Evolutionary conservation across 2,329 filamentous ascomycete genomes (phyloP).

Genomic region (Dactylellina haptotyla): DNA sequence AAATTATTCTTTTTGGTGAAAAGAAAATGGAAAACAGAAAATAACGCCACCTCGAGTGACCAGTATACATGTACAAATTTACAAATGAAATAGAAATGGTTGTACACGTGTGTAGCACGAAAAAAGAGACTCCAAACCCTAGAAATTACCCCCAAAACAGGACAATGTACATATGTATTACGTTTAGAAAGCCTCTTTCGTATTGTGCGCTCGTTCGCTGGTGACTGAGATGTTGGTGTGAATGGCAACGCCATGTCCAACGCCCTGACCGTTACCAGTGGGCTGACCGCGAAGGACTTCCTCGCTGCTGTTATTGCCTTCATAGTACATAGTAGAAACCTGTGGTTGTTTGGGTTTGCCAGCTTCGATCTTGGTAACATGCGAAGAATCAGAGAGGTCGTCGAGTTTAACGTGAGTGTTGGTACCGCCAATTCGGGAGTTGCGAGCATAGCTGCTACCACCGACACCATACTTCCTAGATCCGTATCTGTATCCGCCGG

Average conservation of each 20-base stretch:
- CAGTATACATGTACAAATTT: conserved; percentile 15
- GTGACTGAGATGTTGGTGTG: conserved; percentile 52
- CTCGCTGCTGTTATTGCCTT: conserved; percentile 48
- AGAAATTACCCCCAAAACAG: neutral
- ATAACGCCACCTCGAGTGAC: conserved; percentile 42
- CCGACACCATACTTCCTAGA: conserved; percentile 41
- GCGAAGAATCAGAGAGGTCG: conserved; percentile 48
- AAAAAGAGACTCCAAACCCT: conserved; percentile 33
- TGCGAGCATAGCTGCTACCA: conserved; percentile 34
- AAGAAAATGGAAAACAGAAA: conserved; percentile 11
- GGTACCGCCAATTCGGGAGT: conserved; percentile 21
- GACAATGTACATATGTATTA: neutral
- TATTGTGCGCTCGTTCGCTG: conserved; percentile 25
- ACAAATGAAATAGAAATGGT: conserved; percentile 12
- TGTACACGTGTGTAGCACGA: conserved; percentile 17
- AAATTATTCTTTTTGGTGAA: too few relatives aligned
- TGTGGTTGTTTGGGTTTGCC: conserved; percentile 26
- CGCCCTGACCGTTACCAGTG: neutral
- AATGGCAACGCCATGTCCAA: conserved; percentile 39
- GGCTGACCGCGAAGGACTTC: conserved; percentile 33
- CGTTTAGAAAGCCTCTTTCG: conserved; percentile 44
- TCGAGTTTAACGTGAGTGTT: conserved; percentile 44
- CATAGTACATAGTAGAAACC: conserved; percentile 42
- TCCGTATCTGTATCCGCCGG: conserved; percentile 39
- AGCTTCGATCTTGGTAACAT: conserved; percentile 46